Conservation (phyloP, 2,329 filamentous ascomycete species). For the Grosmannia serpens region DNA sequence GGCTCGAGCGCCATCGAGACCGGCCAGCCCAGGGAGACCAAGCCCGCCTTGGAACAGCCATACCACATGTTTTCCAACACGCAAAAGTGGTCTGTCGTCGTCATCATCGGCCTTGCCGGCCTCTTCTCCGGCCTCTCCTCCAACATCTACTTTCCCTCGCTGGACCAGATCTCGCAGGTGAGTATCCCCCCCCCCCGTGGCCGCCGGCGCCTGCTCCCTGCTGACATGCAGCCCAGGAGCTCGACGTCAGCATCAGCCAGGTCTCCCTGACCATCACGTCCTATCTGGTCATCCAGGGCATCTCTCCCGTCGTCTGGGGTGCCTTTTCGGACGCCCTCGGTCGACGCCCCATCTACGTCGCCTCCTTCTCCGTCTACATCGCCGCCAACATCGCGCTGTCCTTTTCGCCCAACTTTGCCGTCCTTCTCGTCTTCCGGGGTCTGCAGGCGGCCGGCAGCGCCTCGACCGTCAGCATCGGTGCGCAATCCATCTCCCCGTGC, state of each 20-base stretch:
- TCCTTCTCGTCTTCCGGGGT: background rate
- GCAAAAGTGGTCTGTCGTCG: background rate
- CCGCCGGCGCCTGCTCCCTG: no score
- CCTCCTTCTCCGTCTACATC: constrained; percentile 2
- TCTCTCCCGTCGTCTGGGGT: constrained; percentile 2
- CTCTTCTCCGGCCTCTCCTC: constrained; percentile 1
- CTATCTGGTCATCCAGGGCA: background rate
- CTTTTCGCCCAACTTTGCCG: background rate
- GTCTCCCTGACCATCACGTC: constrained; percentile 1
- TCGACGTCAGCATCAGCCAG: background rate
- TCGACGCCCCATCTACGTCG: constrained; percentile 1
- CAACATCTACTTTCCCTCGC: constrained; percentile 1
- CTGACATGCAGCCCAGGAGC: background rate
- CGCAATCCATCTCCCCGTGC: background rate
- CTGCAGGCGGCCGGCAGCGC: constrained; percentile 1
- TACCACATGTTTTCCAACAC: background rate
- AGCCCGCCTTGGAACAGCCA: background rate
- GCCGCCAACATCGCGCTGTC: background rate
- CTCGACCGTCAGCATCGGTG: constrained; percentile 2
- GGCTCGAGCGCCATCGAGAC: background rate
- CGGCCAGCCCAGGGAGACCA: background rate
- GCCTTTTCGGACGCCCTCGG: background rate
- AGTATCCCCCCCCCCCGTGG: background rate
- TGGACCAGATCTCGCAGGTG: background rate
- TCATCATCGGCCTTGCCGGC: background rate